phyloP scores from a whole-genome alignment of 139 green algal species.

The Chlamydomonas sp. region DNA sequence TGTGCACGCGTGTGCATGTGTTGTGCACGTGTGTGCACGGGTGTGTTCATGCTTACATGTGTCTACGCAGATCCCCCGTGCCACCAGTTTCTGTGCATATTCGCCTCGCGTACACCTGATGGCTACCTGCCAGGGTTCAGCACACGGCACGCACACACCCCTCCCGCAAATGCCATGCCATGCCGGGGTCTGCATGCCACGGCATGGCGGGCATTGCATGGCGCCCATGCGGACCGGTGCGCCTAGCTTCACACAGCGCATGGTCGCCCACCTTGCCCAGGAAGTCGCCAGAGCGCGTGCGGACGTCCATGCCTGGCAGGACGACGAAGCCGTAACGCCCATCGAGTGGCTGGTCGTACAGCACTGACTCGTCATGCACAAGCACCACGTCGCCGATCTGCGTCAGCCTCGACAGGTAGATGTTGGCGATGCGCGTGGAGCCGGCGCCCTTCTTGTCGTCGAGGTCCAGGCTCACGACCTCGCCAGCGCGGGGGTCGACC shows the following conservation, averaged over 20 bases:
- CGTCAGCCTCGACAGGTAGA: conserved; percentile 46
- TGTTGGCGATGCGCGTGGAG: conserved; percentile 24
- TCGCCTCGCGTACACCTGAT: no score
- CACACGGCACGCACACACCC: no score
- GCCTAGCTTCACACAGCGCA: no score
- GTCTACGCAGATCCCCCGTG: not conserved
- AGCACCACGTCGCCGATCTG: conserved; percentile 74
- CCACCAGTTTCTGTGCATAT: no score
- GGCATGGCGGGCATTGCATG: no score
- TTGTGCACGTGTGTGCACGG: no score
- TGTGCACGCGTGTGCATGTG: no score
- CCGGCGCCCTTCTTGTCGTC: conserved; percentile 30
- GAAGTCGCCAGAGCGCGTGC: conserved; percentile 37
- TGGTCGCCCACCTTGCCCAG: conserved; percentile 51
- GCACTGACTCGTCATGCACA: conserved; percentile 56
- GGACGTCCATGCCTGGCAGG: conserved; percentile 55
- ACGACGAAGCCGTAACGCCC: conserved; percentile 40
- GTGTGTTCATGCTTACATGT: not conserved
- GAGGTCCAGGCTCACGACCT: conserved; percentile 61
- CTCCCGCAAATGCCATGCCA: no score
- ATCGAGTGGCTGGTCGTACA: conserved; percentile 42
- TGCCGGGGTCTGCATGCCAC: no score
- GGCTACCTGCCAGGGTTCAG: no score
- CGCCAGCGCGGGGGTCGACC: conserved; percentile 44
- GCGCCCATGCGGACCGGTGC: no score